These are phyloP conservation scores for Bipolaris oryzae DNA, from an alignment of 2,329 filamentous ascomycete genomes.

Conservation along the genomic window DNA sequence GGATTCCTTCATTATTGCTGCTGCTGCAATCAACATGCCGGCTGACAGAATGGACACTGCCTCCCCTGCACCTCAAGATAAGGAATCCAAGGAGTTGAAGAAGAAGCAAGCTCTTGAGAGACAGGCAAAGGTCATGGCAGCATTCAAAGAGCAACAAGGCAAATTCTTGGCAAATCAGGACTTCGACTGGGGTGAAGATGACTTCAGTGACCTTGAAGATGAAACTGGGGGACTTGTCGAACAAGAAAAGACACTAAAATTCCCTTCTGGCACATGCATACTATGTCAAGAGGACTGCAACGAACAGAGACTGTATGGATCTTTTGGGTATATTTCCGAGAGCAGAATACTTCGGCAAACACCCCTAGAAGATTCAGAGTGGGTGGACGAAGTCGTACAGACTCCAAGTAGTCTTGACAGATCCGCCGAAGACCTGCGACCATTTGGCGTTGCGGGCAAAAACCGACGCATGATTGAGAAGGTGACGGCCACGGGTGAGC, in stretches of 20 bases:
- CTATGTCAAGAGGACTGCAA: constrained; percentile 96
- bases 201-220: constrained; percentile 75
- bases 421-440: constrained; percentile 80
- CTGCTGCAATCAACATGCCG: constrained; percentile 64
- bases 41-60: constrained; percentile 81
- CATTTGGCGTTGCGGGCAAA: constrained; percentile 88
- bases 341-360: constrained; percentile 88
- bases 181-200: constrained; percentile 86
- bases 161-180: constrained; percentile 90
- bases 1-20: constrained; percentile 71
- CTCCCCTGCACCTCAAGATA: constrained; percentile 75
- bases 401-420: constrained; percentile 83
- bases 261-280: constrained; percentile 91
- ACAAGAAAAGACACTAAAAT: constrained; percentile 81
- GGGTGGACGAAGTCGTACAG: constrained; percentile 79
- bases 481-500: constrained; percentile 72
- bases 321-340: constrained; percentile 86
- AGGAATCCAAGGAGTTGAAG: constrained; percentile 80
- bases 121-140: constrained; percentile 93
- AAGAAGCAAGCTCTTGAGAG: constrained; percentile 89
- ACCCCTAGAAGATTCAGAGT: constrained; percentile 78
- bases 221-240: constrained; percentile 62
- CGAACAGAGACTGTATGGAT: constrained; percentile 86
- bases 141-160: constrained; percentile 97
- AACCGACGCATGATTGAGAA: constrained; percentile 81